These are phyloP conservation scores for Cucumis hystrix DNA, from an alignment of 306 rosid species.

Conservation along the genomic window DNA sequence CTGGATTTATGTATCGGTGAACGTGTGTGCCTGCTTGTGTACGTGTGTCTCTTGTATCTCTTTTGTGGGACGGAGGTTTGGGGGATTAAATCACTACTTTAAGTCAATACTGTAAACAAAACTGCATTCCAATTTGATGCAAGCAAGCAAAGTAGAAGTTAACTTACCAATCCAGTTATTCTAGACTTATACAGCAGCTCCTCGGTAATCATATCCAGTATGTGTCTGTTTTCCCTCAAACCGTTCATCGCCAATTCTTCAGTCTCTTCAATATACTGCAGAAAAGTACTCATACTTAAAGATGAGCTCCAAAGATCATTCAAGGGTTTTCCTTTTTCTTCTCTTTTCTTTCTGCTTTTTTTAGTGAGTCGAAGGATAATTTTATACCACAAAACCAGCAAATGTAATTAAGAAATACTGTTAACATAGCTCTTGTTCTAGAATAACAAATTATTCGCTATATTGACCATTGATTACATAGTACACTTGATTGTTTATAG, in stretches of 20 bases:
- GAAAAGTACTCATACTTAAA: slow-evolving; percentile 6
- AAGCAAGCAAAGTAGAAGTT: neutral
- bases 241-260: slow-evolving; percentile 83
- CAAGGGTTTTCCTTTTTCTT: neutral
- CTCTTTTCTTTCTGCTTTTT: neutral
- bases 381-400: neutral
- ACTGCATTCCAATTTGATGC: neutral
- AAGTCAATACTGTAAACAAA: neutral
- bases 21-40: neutral
- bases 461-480: neutral
- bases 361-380: neutral
- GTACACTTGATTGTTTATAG: neutral
- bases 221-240: slow-evolving; percentile 65
- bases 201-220: slow-evolving; percentile 54
- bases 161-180: slow-evolving; percentile 78
- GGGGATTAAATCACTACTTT: neutral
- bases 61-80: neutral
- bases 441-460: neutral
- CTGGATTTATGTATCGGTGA: neutral
- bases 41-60: neutral
- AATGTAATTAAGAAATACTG: neutral
- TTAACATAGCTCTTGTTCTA: neutral
- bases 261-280: slow-evolving; percentile 90
- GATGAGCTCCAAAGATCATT: neutral
- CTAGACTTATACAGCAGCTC: slow-evolving; percentile 78